A percentile compares a stretch with the other conserved stretches of the same genome.
Evolutionary conservation across 441 rosid genomes (phyloP).

Genomic region (Syzygium syzygioides): DNA sequence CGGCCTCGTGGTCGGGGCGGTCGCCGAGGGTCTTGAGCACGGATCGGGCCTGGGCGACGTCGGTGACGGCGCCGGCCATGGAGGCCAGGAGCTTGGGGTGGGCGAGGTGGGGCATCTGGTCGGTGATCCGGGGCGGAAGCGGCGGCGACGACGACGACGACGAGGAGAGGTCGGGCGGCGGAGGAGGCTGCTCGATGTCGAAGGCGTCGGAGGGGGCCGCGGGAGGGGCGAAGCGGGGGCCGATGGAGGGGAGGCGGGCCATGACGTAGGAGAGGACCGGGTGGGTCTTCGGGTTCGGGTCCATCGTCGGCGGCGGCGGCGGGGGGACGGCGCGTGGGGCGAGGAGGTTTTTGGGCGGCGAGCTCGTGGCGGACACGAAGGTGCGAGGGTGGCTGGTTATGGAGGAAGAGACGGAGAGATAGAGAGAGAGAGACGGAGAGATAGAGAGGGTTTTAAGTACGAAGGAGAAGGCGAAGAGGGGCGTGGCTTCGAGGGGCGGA

Average conservation of each 20-base stretch:
- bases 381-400: background rate
- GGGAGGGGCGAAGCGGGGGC: constrained; percentile 16
- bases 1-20: constrained; percentile 84
- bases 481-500: background rate
- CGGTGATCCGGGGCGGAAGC: constrained; percentile 11
- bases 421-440: background rate
- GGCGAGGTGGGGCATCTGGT: constrained; percentile 54
- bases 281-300: constrained; percentile 50
- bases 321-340: background rate
- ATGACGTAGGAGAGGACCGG: constrained; percentile 77
- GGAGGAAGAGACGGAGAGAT: background rate
- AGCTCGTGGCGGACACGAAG: background rate
- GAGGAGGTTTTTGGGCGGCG: background rate
- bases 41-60: constrained; percentile 73
- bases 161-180: constrained; percentile 18
- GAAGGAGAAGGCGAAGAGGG: background rate
- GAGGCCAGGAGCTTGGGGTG: constrained; percentile 66
- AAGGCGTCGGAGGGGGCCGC: constrained; percentile 3
- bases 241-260: constrained; percentile 50
- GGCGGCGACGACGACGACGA: constrained; percentile 16
- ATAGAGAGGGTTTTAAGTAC: background rate
- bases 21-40: constrained; percentile 74
- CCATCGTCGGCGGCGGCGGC: constrained; percentile 27
- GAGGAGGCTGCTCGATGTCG: constrained; percentile 46
- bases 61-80: constrained; percentile 66